Percentiles rank a stretch among this genome's conserved stretches.
These are phyloP conservation scores for Nannochloropsis gaditana DNA, from an alignment of 108 stramenopile genomes.

Conservation along the genomic window DNA sequence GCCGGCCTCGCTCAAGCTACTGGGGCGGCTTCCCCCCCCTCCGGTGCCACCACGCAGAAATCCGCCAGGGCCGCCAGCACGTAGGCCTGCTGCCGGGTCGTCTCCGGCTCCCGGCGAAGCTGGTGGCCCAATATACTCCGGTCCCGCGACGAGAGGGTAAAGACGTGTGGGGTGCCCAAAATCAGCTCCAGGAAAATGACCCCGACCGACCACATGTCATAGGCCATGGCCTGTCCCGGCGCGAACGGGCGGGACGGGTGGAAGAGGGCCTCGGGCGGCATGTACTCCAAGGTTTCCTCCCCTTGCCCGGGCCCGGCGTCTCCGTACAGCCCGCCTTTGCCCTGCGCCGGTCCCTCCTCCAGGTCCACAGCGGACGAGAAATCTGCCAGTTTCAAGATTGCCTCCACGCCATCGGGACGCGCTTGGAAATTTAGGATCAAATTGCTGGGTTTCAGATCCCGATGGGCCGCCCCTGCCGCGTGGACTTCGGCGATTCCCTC, in stretches of 20 bases:
- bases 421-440: conserved; percentile 26
- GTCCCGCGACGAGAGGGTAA: conserved; percentile 53
- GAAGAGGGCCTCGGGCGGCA: conserved; percentile 56
- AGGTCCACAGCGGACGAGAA: conserved; percentile 55
- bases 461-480: neutral
- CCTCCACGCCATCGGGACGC: conserved; percentile 36
- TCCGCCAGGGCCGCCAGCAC: conserved; percentile 50
- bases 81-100: conserved; percentile 18
- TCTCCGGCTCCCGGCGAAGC: neutral
- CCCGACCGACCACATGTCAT: conserved; percentile 63
- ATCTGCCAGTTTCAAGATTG: conserved; percentile 42
- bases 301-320: conserved; percentile 36
- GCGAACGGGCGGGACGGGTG: conserved; percentile 36
- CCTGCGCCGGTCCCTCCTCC: conserved; percentile 14
- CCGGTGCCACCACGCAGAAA: conserved; percentile 18
- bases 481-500: neutral
- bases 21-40: neutral
- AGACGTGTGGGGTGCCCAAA: conserved; percentile 85
- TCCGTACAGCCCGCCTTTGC: conserved; percentile 42
- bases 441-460: conserved; percentile 5
- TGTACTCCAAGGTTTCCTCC: conserved; percentile 53
- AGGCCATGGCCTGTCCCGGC: conserved; percentile 38
- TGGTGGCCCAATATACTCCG: neutral
- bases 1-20: neutral
- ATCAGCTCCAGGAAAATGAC: conserved; percentile 71